phyloP scores from a whole-genome alignment of 1,284 basidiomycete species.

The Microbotryomycetes sp. region DNA sequence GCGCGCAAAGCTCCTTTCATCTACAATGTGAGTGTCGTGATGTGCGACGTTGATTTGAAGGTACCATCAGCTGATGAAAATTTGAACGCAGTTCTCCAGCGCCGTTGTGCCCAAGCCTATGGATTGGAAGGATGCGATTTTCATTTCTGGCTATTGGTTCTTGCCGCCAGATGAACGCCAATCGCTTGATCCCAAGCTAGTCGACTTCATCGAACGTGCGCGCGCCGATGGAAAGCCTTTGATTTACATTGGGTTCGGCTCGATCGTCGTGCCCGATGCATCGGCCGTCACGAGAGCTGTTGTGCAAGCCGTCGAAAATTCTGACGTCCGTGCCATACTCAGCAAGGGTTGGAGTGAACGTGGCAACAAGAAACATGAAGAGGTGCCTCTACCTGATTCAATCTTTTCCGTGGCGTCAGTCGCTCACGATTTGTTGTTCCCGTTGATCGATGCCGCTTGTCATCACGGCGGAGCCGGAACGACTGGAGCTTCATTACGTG shows the following conservation, averaged over 20 bases:
- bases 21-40: constrained; percentile 73
- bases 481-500: constrained; percentile 64
- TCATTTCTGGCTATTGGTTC: constrained; percentile 92
- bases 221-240: constrained; percentile 55
- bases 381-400: constrained; percentile 47
- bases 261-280: constrained; percentile 90
- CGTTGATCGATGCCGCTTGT: constrained; percentile 10
- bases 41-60: too few relatives aligned
- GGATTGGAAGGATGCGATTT: constrained; percentile 97
- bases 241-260: constrained; percentile 95
- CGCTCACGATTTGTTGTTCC: constrained; percentile 66
- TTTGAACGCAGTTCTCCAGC: neutral
- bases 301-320: constrained; percentile 66
- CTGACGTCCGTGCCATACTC: constrained; percentile 58
- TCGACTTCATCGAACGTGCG: constrained; percentile 73
- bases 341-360: constrained; percentile 75
- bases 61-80: too few relatives aligned
- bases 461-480: constrained; percentile 73
- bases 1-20: constrained; percentile 93
- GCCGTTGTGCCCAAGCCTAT: constrained; percentile 69
- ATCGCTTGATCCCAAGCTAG: constrained; percentile 50
- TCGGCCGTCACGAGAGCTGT: constrained; percentile 82
- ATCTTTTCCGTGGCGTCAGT: constrained; percentile 92
- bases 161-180: constrained; percentile 41
- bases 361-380: constrained; percentile 25